Base-by-base conservation (phyloP, 768 basidiomycete genomes). In the Phaeolepiota aurea region DNA sequence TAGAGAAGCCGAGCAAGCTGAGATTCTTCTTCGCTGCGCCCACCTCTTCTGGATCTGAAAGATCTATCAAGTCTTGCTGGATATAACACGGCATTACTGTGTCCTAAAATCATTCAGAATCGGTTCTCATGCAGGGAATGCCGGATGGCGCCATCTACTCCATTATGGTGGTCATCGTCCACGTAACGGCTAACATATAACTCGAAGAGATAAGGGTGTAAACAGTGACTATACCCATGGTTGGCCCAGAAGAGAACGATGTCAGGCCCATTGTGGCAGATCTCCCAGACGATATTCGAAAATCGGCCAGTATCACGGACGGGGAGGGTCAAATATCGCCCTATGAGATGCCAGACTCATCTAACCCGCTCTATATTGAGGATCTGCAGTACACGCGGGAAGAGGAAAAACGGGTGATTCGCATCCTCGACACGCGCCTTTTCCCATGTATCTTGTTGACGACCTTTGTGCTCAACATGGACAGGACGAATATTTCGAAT, bases 401-500 rank as follows among this genome's bases (percentile, higher is more conserved):
- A 39, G 65, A 66, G 44, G 65, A 66, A 47, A 40, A 49, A 4
- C 42, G 46, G 22, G 62, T 66, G 18, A 40, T 59, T 2, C 37
- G 41, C 7, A 50, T 53, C 23, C 50, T 57, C 11, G 55, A 56
- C 33, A 40, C 41, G 9, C 43, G 45, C 3, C 34, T 62, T 5
- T 65, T 66, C 33, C 49, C 52, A 4, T 52, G 56, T 48, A 58
- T 66, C 20, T 53, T 65, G 16, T 32, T 59, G 37, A 63, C 62
- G 15, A 63, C 58, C 10, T 56, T 59, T 23, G 54, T 56, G n/a
- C 42, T 58, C n/a, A 28, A 28, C 25, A 28, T 28, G 25, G 25
- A 28, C 25, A 28, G 25, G n/a, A 68, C 66, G 11, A 68, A 68
- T 46, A 54, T 58, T 44, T 63, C 63, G 5, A 68, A 68, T 38